A percentile compares a stretch with the other conserved stretches of the same genome.
Conservation (phyloP, 257 asterid species). For the Buddleja alternifolia region DNA sequence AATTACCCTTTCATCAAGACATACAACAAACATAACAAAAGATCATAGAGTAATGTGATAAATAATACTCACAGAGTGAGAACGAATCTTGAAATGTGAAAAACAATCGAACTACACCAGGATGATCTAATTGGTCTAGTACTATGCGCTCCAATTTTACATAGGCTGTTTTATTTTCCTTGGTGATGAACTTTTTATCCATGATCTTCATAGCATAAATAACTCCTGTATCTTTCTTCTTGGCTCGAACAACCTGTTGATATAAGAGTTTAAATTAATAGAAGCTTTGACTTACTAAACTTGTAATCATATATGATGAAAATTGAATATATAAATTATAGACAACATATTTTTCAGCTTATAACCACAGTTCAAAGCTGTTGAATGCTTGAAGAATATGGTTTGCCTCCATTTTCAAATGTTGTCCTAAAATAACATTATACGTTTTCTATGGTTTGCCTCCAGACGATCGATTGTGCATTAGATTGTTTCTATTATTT, state of each 20-base stretch:
- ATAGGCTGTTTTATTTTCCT: slow-evolving; percentile 97
- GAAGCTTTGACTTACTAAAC: slow-evolving; percentile 16
- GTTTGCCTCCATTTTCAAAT: background rate
- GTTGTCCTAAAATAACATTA: background rate
- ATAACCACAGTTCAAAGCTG: background rate
- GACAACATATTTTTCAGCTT: background rate
- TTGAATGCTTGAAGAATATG: background rate
- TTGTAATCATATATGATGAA: background rate
- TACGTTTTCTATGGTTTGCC: background rate
- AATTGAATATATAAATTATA: background rate
- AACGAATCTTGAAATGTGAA: slow-evolving; percentile 93
- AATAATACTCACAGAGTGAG: slow-evolving; percentile 83
- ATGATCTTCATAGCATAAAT: slow-evolving; percentile 96
- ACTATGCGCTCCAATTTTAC: slow-evolving; percentile 97
- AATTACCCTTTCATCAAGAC: slow-evolving; percentile 28
- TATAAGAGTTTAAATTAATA: slow-evolving; percentile 22
- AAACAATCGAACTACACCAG: slow-evolving; percentile 83
- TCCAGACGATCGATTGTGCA: background rate
- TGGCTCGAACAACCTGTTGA: slow-evolving; percentile 92
- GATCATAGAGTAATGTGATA: background rate
- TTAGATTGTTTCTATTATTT: background rate
- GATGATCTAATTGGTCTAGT: slow-evolving; percentile 97
- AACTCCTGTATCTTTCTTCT: slow-evolving; percentile 84
- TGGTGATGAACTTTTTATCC: slow-evolving; percentile 96
- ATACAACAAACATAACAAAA: slow-evolving; percentile 18